Percentiles rank a stretch among this genome's conserved stretches.
These are phyloP conservation scores for Aspergillus kassunensis DNA, from an alignment of 495 filamentous ascomycete genomes.

Conservation along the genomic window DNA sequence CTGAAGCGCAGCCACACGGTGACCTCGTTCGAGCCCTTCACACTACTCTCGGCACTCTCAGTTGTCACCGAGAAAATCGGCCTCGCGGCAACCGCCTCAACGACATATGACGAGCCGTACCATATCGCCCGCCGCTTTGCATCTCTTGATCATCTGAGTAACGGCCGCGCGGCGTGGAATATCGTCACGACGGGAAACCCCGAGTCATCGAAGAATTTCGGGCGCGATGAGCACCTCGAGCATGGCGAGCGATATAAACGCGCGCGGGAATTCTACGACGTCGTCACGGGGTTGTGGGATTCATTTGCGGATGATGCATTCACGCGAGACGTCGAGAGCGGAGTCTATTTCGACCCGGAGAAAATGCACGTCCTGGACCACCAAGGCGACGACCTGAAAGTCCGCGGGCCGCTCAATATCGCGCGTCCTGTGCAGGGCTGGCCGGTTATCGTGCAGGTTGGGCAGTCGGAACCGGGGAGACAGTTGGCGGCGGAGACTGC, in stretches of 20 bases:
- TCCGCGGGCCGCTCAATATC: slow-evolving; percentile 50
- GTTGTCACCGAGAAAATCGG: slow-evolving; percentile 46
- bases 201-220: slow-evolving; percentile 35
- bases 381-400: slow-evolving; percentile 44
- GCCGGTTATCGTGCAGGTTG: slow-evolving; percentile 55
- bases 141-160: slow-evolving; percentile 59
- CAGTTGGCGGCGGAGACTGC: slow-evolving; percentile 54
- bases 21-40: slow-evolving; percentile 50
- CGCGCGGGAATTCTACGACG: slow-evolving; percentile 36
- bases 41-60: slow-evolving; percentile 45
- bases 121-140: slow-evolving; percentile 59
- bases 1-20: slow-evolving; percentile 55
- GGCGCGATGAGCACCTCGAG: slow-evolving; percentile 33
- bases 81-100: slow-evolving; percentile 54
- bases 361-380: slow-evolving; percentile 49
- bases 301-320: slow-evolving; percentile 54
- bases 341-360: slow-evolving; percentile 45
- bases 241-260: slow-evolving; percentile 37
- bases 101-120: slow-evolving; percentile 61
- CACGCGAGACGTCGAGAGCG: slow-evolving; percentile 41
- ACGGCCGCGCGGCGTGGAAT: slow-evolving; percentile 47
- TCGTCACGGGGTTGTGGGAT: slow-evolving; percentile 46
- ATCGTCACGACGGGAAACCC: slow-evolving; percentile 40
- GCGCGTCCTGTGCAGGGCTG: slow-evolving; percentile 51
- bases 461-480: slow-evolving; percentile 49